Base-by-base conservation (phyloP, 345 rosid genomes). In the Heritiera littoralis region DNA sequence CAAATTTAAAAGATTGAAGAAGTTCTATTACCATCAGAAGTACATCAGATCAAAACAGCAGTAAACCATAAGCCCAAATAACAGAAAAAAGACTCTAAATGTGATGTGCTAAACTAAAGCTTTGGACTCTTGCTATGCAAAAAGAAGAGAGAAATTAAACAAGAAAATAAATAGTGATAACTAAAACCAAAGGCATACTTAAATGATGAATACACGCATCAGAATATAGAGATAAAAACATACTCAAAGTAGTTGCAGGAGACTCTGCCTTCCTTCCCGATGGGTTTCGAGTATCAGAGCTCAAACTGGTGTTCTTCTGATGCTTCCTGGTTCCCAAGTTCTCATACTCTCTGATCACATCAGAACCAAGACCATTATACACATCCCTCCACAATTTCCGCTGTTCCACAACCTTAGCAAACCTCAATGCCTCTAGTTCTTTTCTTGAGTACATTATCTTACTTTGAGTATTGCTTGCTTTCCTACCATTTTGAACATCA, bases 391-490 rank as follows among this genome's bases (percentile, higher is more conserved):
- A 96, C 61, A 91, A 48, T 61, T 85, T 87, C 75, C 80, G 63
- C 86, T 96, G 99, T 65, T 85, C 86, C 15, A 38, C 87, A 83
- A 86, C 58, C 66, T 90, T 79, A 35, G 80, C 85, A 85, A 87
- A 92, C 91, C 92, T 91, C 88, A 96, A 64, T 61, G 84, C 84
- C 90, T 89, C 93, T 91, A 96, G 77, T 85, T 89, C 93, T 71
- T 83, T 74, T 83, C 87, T 89, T 6, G 93, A 80, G 85, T 91
- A 94, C 85, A 81, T 80, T 11, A 14, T 80, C 78, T 77, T 76
- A 30, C 58, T 35, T n/a, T 35, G 72, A 15, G 7, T 6, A 5
- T 35, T 17, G 48, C 76, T 52, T 72, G 32, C 63, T 32, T 73
- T 79, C 56, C 80, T 80, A 56, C 43, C 66, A 56, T 55, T 75